Conservation (phyloP, 306 rosid genomes). For the Abrus precatorius region DNA sequence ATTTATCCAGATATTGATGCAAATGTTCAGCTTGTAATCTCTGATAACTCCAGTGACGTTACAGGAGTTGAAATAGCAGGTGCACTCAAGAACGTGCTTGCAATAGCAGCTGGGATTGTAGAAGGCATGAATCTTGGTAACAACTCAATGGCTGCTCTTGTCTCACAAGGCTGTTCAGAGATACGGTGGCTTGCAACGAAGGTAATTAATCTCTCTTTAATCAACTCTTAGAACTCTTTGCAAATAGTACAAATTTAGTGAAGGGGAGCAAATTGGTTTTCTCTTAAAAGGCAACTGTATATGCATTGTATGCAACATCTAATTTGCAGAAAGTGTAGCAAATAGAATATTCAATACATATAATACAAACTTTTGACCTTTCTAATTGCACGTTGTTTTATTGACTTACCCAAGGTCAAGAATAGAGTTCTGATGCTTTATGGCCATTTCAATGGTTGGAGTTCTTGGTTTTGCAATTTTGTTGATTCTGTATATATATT, state of each 20-base stretch:
- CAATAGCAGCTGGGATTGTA: slow-evolving; percentile 96
- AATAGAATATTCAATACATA: not conserved
- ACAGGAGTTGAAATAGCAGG: slow-evolving; percentile 99
- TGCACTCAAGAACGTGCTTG: slow-evolving; percentile 94
- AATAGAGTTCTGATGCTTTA: slow-evolving; percentile 7
- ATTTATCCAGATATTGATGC: slow-evolving; percentile 35
- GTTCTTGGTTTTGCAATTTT: not conserved
- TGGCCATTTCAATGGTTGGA: slow-evolving; percentile 4
- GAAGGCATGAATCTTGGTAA: slow-evolving; percentile 98
- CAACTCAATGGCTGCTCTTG: slow-evolving; percentile 98
- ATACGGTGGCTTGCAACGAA: slow-evolving; percentile 96
- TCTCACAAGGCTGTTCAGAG: slow-evolving; percentile 96
- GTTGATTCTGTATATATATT: not conserved
- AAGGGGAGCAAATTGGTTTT: not conserved
- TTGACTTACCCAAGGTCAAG: not conserved
- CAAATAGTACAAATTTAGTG: not conserved
- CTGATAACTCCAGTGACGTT: slow-evolving; percentile 98
- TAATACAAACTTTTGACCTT: not conserved
- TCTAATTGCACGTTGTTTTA: slow-evolving; percentile 1
- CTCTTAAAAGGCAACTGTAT: slow-evolving; percentile 23
- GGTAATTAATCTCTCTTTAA: slow-evolving; percentile 54
- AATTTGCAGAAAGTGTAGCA: slow-evolving; percentile 6
- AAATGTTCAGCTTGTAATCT: slow-evolving; percentile 74
- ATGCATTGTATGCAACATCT: slow-evolving; percentile 22
- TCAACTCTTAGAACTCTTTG: slow-evolving; percentile 16